Conservation (phyloP, 1,284 basidiomycete genomes). For the Ceratobasidium sp. region DNA sequence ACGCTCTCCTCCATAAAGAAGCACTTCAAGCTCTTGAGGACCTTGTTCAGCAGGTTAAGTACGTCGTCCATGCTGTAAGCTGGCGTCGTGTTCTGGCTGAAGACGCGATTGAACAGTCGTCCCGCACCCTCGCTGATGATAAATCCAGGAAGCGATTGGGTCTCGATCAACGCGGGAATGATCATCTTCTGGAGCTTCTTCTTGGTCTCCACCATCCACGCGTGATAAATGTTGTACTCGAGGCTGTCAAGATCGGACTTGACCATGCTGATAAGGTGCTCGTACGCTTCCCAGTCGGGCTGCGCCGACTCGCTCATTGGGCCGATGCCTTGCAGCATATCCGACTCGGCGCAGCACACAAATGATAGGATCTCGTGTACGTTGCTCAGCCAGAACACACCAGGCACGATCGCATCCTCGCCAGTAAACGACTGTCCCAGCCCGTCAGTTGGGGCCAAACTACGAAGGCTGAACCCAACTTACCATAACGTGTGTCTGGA, state of each 20-base stretch:
- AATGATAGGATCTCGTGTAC: slow-evolving; percentile 99
- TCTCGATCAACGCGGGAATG: slow-evolving; percentile 97
- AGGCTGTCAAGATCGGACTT: slow-evolving; percentile 98
- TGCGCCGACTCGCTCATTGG: slow-evolving; percentile 94
- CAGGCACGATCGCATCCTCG: slow-evolving; percentile 95
- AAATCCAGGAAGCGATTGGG: slow-evolving; percentile 97
- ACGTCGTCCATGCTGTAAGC: slow-evolving; percentile 99
- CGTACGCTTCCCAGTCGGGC: slow-evolving; percentile 98
- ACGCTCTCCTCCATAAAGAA: slow-evolving; percentile 99
- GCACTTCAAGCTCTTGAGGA: slow-evolving; percentile 98
- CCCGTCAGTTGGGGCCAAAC: slow-evolving; percentile 45
- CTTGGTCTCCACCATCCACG: slow-evolving; percentile 99
- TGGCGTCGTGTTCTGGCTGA: slow-evolving; percentile 85
- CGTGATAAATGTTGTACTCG: slow-evolving; percentile 99
- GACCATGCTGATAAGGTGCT: slow-evolving; percentile 94
- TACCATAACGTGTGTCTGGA: slow-evolving; percentile 98
- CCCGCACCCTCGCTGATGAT: slow-evolving; percentile 92
- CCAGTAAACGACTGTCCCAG: slow-evolving; percentile 80
- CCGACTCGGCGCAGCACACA: slow-evolving; percentile 97
- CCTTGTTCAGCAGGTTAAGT: slow-evolving; percentile 95
- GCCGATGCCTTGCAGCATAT: slow-evolving; percentile 97
- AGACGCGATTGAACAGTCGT: slow-evolving; percentile 91
- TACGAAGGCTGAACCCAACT: slow-evolving; percentile 52
- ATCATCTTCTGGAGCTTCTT: slow-evolving; percentile 98
- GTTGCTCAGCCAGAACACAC: slow-evolving; percentile 99